Evolutionary conservation across 1,139 yeast species (phyloP), one percentile per base, ranked within the genome.

Genomic region (Blastobotrys elegans): DNA sequence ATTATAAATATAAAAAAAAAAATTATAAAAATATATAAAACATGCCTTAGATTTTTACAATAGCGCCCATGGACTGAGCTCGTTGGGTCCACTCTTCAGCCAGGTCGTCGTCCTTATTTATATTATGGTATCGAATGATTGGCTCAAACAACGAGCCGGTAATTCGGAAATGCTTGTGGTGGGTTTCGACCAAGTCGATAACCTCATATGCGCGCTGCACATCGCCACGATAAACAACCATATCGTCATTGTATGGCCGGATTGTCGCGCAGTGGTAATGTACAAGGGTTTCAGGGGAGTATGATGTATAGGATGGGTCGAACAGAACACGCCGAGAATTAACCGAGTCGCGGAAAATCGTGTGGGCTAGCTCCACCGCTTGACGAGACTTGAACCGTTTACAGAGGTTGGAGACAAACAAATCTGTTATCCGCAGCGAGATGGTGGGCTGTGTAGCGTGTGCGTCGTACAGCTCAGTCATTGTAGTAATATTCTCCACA

Each of bases 371-470:
- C 13, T 48, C 50, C 13, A 52, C 40, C 1, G 61, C 42, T 11
- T 41, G 40, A 3, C 47, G 49, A 5, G 55, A 50, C 8, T 43
- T 39, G n/a, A 54, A 45, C 24, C 51, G 35, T 7, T 14, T 38
- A 38, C 56, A 51, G 2, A 63, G 49, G 18, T 56, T 51, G 31
- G 29, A 40, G 2, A 63, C 61, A 36, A 64, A 57, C 47, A 51
- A 50, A 42, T 62, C 66, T 10, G 55, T 46, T 14, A 58, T 50
- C 2, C 50, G 50, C 22, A 56, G 11, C 2, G 46, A 35, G 13
- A n/a, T 14, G 16, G 22, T 3, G 50, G 47, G n/a, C 34, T 33
- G 8, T 46, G 17, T 17, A 32, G 31, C 4, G 32, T 52, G 56
- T 2, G 27, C 39, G 8, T 50, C 29, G 48, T 60, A 63, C 2